These are phyloP conservation scores for Dacryopinax spathularia DNA, from an alignment of 768 basidiomycete species.

Conservation along the genomic window DNA sequence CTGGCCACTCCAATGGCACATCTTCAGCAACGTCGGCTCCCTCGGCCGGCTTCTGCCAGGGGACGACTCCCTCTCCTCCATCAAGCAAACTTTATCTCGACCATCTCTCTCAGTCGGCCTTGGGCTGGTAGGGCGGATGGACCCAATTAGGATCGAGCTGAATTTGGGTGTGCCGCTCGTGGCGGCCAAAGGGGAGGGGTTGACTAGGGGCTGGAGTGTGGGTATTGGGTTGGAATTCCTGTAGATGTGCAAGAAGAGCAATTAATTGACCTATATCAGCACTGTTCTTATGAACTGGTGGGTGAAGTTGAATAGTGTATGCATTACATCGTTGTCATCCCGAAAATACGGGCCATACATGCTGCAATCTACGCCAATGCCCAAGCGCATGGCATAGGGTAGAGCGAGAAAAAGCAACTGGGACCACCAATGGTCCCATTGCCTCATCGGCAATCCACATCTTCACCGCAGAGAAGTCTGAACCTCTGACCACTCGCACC, in stretches of 20 bases:
- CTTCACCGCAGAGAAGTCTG: too few species aligned
- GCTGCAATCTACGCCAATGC: too few species aligned
- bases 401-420: too few species aligned
- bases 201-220: slow-evolving; percentile 58
- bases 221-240: slow-evolving; percentile 72
- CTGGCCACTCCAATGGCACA: slow-evolving; percentile 78
- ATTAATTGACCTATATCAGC: not conserved
- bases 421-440: too few species aligned
- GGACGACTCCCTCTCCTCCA: slow-evolving; percentile 25
- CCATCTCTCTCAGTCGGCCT: slow-evolving; percentile 71
- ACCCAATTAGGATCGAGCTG: slow-evolving; percentile 71
- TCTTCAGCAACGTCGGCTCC: slow-evolving; percentile 69
- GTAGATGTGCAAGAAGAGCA: slow-evolving; percentile 19
- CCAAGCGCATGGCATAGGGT: too few species aligned
- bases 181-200: slow-evolving; percentile 49
- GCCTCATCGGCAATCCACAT: too few species aligned
- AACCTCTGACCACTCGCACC: too few species aligned
- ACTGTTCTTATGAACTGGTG: not conserved
- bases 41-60: slow-evolving; percentile 16
- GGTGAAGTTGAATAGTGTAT: not conserved
- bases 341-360: too few species aligned
- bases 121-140: slow-evolving; percentile 70
- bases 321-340: not conserved
- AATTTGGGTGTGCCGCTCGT: slow-evolving; percentile 78
- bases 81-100: slow-evolving; percentile 30